Evolutionary conservation across 1,139 yeast genomes (phyloP).

Genomic region (Lodderomyces theae): DNA sequence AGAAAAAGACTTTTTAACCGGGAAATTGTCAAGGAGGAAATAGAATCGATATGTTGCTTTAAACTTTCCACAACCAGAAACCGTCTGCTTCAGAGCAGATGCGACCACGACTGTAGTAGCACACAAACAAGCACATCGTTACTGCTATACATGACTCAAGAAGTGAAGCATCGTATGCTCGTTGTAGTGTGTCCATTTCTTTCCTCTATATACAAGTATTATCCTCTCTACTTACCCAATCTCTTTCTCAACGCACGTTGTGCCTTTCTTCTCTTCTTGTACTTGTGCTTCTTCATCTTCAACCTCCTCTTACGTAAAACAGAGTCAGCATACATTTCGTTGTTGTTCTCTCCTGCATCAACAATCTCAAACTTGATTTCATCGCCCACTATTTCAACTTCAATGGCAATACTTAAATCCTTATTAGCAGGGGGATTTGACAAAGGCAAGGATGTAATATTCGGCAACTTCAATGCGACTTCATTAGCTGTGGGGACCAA

Average conservation of each 20-base stretch:
- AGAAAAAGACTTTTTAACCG: too few relatives aligned
- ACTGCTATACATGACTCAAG: too few relatives aligned
- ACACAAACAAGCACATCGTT: too few relatives aligned
- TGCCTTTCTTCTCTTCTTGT: slow-evolving; percentile 68
- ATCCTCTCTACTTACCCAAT: slow-evolving; percentile 38
- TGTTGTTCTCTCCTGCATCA: slow-evolving; percentile 16
- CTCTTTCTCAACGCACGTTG: slow-evolving; percentile 59
- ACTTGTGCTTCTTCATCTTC: slow-evolving; percentile 72
- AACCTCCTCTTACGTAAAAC: slow-evolving; percentile 67
- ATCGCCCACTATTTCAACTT: slow-evolving; percentile 2
- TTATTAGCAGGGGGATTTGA: neutral
- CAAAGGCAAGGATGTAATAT: neutral
- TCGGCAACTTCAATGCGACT: slow-evolving; percentile 2
- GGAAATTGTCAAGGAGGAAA: too few relatives aligned
- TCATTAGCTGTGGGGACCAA: neutral
- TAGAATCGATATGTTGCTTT: too few relatives aligned
- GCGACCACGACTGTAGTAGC: too few relatives aligned
- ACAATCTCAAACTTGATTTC: slow-evolving; percentile 5
- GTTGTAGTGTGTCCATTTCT: neutral
- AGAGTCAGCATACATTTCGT: slow-evolving; percentile 48
- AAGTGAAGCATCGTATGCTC: too few relatives aligned
- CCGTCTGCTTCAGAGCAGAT: too few relatives aligned
- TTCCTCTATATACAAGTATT: slow-evolving; percentile 1
- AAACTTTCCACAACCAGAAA: too few relatives aligned
- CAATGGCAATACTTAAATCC: neutral